Evolutionary conservation across 257 asterid genomes (phyloP).

Genomic region (Echium plantagineum): DNA sequence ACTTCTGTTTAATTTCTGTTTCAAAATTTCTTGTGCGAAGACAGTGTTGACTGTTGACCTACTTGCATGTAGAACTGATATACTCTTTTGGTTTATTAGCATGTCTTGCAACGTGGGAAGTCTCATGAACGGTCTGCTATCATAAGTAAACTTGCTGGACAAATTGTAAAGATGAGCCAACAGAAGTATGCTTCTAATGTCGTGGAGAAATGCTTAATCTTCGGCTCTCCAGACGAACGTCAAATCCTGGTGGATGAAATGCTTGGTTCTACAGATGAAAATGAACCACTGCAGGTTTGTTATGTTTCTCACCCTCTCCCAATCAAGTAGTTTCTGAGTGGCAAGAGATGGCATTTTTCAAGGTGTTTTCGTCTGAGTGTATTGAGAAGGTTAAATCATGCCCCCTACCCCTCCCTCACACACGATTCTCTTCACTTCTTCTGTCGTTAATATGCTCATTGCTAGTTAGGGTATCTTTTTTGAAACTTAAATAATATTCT

Average conservation of each 20-base stretch:
- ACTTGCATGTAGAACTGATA: neutral
- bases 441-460: neutral
- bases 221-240: conserved; percentile 61
- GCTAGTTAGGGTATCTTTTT: neutral
- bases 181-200: conserved; percentile 92
- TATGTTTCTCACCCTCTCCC: neutral
- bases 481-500: neutral
- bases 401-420: too few species aligned
- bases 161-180: conserved; percentile 83
- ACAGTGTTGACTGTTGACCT: neutral
- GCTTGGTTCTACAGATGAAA: conserved; percentile 83
- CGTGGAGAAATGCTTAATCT: conserved; percentile 76
- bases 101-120: conserved; percentile 70
- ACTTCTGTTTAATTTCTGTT: neutral
- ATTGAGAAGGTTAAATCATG: too few species aligned
- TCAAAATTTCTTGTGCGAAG: neutral
- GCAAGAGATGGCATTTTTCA: neutral
- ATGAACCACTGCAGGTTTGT: conserved; percentile 76
- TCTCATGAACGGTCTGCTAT: conserved; percentile 63
- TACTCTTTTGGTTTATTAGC: conserved; percentile 31
- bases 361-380: too few species aligned
- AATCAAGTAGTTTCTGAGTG: neutral
- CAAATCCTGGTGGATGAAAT: conserved; percentile 64
- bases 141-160: conserved; percentile 66
- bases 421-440: too few species aligned